A percentile compares a stretch with the other conserved stretches of the same genome.
Evolutionary conservation across 768 basidiomycete species (phyloP).

Genomic region (Lyophyllum decastes): DNA sequence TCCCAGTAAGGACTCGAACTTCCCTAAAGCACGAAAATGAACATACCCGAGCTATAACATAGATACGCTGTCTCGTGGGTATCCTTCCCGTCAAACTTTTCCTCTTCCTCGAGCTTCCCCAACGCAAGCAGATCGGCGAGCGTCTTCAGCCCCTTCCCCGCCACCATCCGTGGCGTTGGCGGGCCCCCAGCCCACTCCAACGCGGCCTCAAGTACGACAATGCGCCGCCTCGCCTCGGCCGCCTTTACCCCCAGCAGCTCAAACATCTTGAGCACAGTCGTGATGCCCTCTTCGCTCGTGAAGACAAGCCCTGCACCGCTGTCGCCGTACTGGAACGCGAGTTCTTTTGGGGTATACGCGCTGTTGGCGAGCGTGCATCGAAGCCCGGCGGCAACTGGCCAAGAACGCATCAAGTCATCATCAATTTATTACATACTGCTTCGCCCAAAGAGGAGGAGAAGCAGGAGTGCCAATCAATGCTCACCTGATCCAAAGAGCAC

Average conservation of each 20-base stretch:
- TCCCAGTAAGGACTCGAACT: neutral
- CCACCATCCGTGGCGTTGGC: constrained; percentile 16
- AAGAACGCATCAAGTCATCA: neutral
- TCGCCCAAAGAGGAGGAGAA: too few relatives aligned
- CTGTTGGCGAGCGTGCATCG: constrained; percentile 74
- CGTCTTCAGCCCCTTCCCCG: constrained; percentile 8
- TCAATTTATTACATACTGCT: neutral
- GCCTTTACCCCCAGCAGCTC: constrained; percentile 45
- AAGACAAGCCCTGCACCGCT: constrained; percentile 66
- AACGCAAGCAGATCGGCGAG: constrained; percentile 29
- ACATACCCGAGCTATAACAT: constrained; percentile 54
- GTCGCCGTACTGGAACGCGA: constrained; percentile 71
- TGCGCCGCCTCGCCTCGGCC: constrained; percentile 48
- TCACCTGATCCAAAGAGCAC: constrained; percentile 46
- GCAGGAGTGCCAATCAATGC: neutral
- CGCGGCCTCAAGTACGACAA: constrained; percentile 57
- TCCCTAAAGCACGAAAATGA: neutral
- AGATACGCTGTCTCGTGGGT: constrained; percentile 63
- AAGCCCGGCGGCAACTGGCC: constrained; percentile 63
- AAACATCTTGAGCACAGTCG: constrained; percentile 59
- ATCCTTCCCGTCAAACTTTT: constrained; percentile 50
- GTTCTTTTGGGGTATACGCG: constrained; percentile 66
- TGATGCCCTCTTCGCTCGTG: constrained; percentile 60
- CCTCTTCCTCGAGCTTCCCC: constrained; percentile 53
- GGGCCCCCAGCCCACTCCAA: constrained; percentile 48